phyloP scores from a whole-genome alignment of 2,329 filamentous ascomycete genomes.

The Neocucurbitaria cava region DNA sequence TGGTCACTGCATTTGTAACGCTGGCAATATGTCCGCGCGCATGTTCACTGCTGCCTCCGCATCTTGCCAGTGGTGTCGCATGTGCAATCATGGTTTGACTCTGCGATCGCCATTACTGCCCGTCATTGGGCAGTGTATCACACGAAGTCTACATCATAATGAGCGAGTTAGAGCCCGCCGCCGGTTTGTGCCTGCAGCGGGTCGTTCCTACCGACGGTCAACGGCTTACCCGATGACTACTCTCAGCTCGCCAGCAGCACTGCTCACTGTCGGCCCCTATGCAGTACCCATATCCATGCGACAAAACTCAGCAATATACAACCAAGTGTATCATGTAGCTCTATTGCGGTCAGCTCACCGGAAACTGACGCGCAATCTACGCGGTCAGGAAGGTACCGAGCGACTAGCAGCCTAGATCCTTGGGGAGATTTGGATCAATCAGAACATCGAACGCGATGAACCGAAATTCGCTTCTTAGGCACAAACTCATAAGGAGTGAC shows the following conservation, averaged over 20 bases:
- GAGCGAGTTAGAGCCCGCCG: neutral
- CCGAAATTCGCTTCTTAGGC: conserved; percentile 5
- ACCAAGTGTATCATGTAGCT: conserved; percentile 2
- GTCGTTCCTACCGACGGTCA: conserved; percentile 1
- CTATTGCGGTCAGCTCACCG: conserved; percentile 3
- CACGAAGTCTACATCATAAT: conserved; percentile 1
- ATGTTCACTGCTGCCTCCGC: neutral
- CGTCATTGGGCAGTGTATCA: conserved; percentile 10
- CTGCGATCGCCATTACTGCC: conserved; percentile 5
- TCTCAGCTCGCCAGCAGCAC: conserved; percentile 2
- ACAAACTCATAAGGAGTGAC: conserved; percentile 4
- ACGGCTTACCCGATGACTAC: neutral
- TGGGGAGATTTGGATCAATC: conserved; percentile 4
- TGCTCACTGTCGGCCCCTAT: conserved; percentile 17
- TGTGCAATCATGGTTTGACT: neutral
- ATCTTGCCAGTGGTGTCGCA: neutral
- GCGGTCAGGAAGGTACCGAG: conserved; percentile 7
- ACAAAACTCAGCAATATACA: conserved; percentile 5
- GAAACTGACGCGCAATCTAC: conserved; percentile 5
- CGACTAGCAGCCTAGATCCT: conserved; percentile 3
- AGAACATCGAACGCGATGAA: conserved; percentile 2
- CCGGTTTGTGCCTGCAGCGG: conserved; percentile 2
- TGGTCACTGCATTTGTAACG: conserved; percentile 12
- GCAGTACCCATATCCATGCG: conserved; percentile 1
- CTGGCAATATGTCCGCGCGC: conserved; percentile 10